Evolutionary conservation across 202 grass and related monocot species (phyloP), one percentile per base, ranked within the genome.

Genomic region (Dendrocalamus latiflorus): DNA sequence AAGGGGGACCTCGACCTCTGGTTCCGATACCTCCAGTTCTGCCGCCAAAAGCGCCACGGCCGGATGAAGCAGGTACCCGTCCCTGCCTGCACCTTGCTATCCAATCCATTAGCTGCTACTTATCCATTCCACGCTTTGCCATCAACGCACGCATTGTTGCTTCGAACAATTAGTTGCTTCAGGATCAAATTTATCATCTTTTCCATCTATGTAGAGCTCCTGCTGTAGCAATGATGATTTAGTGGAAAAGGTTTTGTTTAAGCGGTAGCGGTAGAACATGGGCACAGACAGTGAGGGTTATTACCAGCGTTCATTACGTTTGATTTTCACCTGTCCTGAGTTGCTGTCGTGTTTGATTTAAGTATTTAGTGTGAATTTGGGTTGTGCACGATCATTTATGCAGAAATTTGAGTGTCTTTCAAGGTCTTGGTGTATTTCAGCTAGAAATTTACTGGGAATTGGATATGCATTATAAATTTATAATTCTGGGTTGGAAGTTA

Each of bases 1-100:
- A 98, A 95, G 76, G 56, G 56, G 10, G 56, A 59, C 56, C 22
- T 59, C 9, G 56, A 59, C 56, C 56, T 59, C 5, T 26, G 56
- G 56, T 26, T 59, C 22, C 56, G 56, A 59, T 59, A 59, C 56
- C 56, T 59, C 56, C 4, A 59, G 56, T 59, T 59, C 22, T 59
- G 56, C 56, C 56, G 56, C 56, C 56, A 50, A 54, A 89, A 85
- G 63, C 74, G 79, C 7, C 84, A 98, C 75, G 95, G 95, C 10
- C 70, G 92, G 68, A 93, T 98, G 95, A 98, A 95, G 85, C 76
- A 95, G 95, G 95, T 93, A 60, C 3, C 6, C 20, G 15, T 30
- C 11, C 9, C 13, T 37, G 14, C 15, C 70, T 0, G 20, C 51
- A 1, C 1, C 43, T 48, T 48, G 22, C 67, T 28, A 15, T 44